phyloP scores from a whole-genome alignment of 1,284 basidiomycete genomes.

The Sutorius eximius region DNA sequence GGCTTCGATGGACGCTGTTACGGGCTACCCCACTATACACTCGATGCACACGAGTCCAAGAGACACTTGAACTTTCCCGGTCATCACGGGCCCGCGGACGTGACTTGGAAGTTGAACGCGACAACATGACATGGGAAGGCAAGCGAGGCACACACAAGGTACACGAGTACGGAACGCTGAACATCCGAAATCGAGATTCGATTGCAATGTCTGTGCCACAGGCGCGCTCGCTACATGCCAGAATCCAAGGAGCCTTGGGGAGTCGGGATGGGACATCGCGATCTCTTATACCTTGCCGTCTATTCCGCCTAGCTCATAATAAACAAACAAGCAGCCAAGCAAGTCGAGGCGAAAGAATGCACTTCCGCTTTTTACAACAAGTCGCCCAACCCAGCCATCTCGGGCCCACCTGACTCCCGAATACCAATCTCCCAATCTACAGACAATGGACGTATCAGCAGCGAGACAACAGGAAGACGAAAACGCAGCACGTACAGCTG shows the following conservation, averaged over 20 bases:
- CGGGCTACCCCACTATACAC: no score
- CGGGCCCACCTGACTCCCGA: constrained; percentile 69
- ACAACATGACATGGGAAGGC: no score
- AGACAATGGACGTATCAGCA: not conserved
- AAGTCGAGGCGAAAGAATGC: not conserved
- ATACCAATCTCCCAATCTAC: constrained; percentile 35
- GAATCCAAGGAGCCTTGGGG: not conserved
- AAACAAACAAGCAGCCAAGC: constrained; percentile 2
- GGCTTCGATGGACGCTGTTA: no score
- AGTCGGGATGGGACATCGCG: not conserved
- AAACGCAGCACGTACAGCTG: constrained; percentile 51
- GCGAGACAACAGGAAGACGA: not conserved
- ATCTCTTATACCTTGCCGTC: constrained; percentile 1
- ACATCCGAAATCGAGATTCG: no score
- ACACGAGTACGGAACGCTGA: no score
- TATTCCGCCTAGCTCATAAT: constrained; percentile 12
- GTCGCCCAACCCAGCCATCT: constrained; percentile 72
- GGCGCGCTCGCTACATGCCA: no score
- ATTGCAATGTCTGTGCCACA: no score
- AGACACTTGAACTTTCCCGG: no score
- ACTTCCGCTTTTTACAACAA: constrained; percentile 47
- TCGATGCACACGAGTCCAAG: no score
- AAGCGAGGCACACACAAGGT: no score
- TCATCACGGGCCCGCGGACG: no score
- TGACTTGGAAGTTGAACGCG: no score